Conservation (phyloP, 2,329 filamentous ascomycete species). For the Exophiala oligosperma region DNA sequence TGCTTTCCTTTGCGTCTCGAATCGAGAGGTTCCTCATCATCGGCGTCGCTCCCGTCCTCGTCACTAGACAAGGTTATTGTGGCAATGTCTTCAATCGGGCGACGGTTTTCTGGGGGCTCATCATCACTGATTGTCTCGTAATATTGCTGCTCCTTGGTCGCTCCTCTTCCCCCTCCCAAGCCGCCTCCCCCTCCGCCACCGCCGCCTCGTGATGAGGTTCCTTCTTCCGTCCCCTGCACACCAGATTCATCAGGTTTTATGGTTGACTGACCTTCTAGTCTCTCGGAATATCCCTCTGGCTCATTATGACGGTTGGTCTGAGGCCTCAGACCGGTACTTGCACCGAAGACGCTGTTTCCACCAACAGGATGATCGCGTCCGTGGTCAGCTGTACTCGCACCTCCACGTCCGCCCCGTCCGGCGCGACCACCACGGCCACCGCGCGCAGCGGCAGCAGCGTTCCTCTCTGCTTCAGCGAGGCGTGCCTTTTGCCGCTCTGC, state of each 20-base stretch:
- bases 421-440: constrained; percentile 13
- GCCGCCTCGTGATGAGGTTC: constrained; percentile 16
- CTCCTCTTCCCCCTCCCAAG: constrained; percentile 16
- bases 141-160: too few species aligned
- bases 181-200: constrained; percentile 33
- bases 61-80: constrained; percentile 58
- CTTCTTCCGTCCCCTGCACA: constrained; percentile 22
- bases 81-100: constrained; percentile 48
- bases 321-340: constrained; percentile 11
- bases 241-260: constrained; percentile 1
- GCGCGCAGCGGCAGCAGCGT: constrained; percentile 9
- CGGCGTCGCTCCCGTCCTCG: constrained; percentile 40
- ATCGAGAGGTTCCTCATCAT: too few species aligned
- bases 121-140: constrained; percentile 44
- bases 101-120: constrained; percentile 47
- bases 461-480: constrained; percentile 15
- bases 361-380: constrained; percentile 1
- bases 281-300: constrained; percentile 32
- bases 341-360: constrained; percentile 27
- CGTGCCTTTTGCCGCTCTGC: constrained; percentile 27
- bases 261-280: constrained; percentile 21
- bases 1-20: too few species aligned
- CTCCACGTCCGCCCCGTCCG: constrained; percentile 14
- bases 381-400: constrained; percentile 1
- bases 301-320: constrained; percentile 16